Percentiles rank a stretch among this genome's conserved stretches.
These are phyloP conservation scores for Fusarium tricinctum DNA, from an alignment of 2,329 filamentous ascomycete species.

Conservation along the genomic window DNA sequence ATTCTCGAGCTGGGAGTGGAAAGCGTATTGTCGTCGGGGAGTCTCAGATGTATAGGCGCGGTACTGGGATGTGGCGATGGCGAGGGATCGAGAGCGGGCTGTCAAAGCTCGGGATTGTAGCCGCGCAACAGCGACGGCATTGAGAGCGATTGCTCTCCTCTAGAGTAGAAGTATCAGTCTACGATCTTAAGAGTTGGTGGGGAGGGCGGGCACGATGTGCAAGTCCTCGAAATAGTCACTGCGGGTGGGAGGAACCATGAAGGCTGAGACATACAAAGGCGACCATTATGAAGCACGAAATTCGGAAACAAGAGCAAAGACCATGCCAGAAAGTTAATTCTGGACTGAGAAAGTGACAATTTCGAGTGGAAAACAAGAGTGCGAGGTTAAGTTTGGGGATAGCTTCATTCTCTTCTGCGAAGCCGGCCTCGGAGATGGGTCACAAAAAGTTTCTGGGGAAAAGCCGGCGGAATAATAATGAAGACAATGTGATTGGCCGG, in stretches of 20 bases:
- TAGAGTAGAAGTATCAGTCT: background rate
- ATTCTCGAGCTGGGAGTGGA: constrained; percentile 74
- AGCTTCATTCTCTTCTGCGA: constrained; percentile 30
- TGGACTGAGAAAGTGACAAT: background rate
- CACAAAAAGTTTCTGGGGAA: constrained; percentile 37
- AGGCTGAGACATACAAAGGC: constrained; percentile 22
- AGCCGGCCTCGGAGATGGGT: constrained; percentile 38
- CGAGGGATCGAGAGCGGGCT: constrained; percentile 31
- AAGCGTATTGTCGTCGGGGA: constrained; percentile 51
- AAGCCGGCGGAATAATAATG: constrained; percentile 22
- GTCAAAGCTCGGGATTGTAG: constrained; percentile 22
- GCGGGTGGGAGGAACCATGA: background rate
- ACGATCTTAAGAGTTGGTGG: background rate
- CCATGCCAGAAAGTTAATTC: constrained; percentile 9
- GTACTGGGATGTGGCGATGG: constrained; percentile 22
- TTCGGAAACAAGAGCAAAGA: background rate
- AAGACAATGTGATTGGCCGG: constrained; percentile 10
- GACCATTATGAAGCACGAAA: constrained; percentile 19
- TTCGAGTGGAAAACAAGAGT: background rate
- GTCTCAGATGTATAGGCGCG: constrained; percentile 27
- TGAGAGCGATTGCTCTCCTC: constrained; percentile 41
- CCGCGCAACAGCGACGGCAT: constrained; percentile 15
- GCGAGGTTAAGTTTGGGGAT: constrained; percentile 32
- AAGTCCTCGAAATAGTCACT: background rate
- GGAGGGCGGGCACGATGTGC: background rate